These are phyloP conservation scores for Candida maesae DNA, from an alignment of 805 yeast genomes.

Conservation along the genomic window DNA sequence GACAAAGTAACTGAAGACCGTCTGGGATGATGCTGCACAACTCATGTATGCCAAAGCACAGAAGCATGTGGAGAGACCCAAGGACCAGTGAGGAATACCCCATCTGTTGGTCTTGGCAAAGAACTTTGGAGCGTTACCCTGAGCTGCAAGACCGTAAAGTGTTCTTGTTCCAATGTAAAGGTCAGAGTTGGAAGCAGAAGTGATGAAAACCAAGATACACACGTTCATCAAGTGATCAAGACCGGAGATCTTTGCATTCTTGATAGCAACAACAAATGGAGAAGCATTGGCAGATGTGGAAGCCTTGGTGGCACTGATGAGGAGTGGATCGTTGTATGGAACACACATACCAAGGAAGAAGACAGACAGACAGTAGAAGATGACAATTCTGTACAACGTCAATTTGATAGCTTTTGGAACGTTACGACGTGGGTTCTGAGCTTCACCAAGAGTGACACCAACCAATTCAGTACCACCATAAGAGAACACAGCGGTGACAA, in stretches of 20 bases:
- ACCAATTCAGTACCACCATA: slow-evolving; percentile 67
- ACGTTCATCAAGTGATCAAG: slow-evolving; percentile 76
- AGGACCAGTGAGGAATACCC: slow-evolving; percentile 68
- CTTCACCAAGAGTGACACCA: slow-evolving; percentile 73
- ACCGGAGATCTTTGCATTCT: slow-evolving; percentile 57
- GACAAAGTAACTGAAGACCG: slow-evolving; percentile 64
- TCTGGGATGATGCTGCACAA: slow-evolving; percentile 50
- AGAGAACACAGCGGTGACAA: slow-evolving; percentile 66
- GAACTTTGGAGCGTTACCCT: slow-evolving; percentile 62
- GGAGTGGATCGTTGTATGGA: slow-evolving; percentile 48
- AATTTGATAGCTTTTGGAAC: slow-evolving; percentile 70
- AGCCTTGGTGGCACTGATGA: slow-evolving; percentile 45
- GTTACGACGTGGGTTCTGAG: slow-evolving; percentile 61
- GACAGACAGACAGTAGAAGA: slow-evolving; percentile 60
- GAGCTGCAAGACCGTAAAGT: slow-evolving; percentile 64
- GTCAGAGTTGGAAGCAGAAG: slow-evolving; percentile 80
- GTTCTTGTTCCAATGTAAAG: slow-evolving; percentile 76
- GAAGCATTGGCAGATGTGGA: slow-evolving; percentile 66
- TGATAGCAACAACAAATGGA: slow-evolving; percentile 81
- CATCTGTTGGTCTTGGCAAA: slow-evolving; percentile 36
- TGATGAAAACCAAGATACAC: slow-evolving; percentile 69
- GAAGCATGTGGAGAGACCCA: slow-evolving; percentile 46
- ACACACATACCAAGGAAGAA: slow-evolving; percentile 67
- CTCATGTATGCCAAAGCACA: slow-evolving; percentile 70
- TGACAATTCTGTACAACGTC: slow-evolving; percentile 63